Base-by-base conservation (phyloP, 306 rosid genomes). In the Cucurbita moschata region DNA sequence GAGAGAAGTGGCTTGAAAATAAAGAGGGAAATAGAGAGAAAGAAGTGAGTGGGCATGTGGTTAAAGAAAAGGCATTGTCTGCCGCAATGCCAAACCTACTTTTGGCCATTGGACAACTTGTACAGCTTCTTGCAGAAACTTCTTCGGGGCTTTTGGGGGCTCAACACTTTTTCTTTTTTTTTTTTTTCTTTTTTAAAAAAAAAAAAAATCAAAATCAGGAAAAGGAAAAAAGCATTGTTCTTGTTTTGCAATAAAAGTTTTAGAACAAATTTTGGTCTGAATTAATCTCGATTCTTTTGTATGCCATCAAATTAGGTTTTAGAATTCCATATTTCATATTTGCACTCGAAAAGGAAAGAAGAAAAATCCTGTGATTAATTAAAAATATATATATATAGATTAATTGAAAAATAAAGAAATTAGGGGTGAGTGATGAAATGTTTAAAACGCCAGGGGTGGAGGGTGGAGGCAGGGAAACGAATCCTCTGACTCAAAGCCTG, bases 51-150 rank as follows among this genome's bases (percentile, higher is more conserved):
- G 26, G 49, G 72, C 72, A 67, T 44, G 56, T 67, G 57, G 58
- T 26, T 49, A 68, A 68, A 21, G 57, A 49, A 49, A 23, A 68
- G 13, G 73, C 56, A 23, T 49, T 68, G 73, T 68, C 57, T 68
- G 73, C 56, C 44, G 43, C 73, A 21, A 68, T 46, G 56, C 73
- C 73, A 26, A 68, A 13, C 43, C 43, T 21, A 7, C 73, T 68
- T 68, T 68, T 19, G 72, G 39, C n/a, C 46, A 67, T 46, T 64
- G 52, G 52, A 9, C 71, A 64, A 64, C 37, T 10, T 44, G 55
- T 21, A 46, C 72, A 43, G 53, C 72, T 43, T 67, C 8, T 67
- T 43, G 72, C 69, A 62, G 69, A 62, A 62, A 62, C 69, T 62
- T 62, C 69, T 62, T 38, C 0, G 7, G 47, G 26, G 26, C 26